Percentiles rank a stretch among this genome's conserved stretches.
phyloP scores from a whole-genome alignment of 2,329 filamentous ascomycete species.

The Podosphaera xanthii region DNA sequence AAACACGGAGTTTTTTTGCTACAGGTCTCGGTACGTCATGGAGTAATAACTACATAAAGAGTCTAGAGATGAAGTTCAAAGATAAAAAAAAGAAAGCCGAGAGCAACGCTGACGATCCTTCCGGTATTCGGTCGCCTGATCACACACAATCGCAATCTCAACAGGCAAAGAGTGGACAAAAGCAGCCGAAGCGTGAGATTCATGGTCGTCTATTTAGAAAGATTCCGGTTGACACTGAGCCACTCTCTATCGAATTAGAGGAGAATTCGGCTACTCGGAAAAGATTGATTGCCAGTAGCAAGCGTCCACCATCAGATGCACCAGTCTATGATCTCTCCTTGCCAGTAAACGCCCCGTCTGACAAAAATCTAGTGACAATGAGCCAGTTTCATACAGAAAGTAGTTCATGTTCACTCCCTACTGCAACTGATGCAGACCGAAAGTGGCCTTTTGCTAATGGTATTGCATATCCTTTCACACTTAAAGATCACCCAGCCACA shows the following conservation, averaged over 20 bases:
- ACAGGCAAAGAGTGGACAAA: constrained; percentile 21
- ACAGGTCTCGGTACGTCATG: constrained; percentile 68
- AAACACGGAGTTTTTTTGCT: constrained; percentile 27
- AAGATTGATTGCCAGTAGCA: background rate
- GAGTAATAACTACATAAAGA: constrained; percentile 49
- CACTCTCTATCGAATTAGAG: constrained; percentile 19
- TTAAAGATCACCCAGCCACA: constrained; percentile 33
- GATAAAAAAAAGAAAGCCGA: constrained; percentile 35
- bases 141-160: constrained; percentile 16
- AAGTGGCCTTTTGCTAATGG: constrained; percentile 45
- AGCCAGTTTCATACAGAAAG: constrained; percentile 7
- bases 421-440: constrained; percentile 23
- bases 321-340: constrained; percentile 5
- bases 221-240: constrained; percentile 3
- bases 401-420: background rate
- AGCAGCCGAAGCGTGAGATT: constrained; percentile 13
- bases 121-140: constrained; percentile 13
- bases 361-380: constrained; percentile 1
- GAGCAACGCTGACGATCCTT: constrained; percentile 21
- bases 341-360: constrained; percentile 7
- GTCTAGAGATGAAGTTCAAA: constrained; percentile 23
- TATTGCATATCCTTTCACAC: constrained; percentile 49
- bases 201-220: constrained; percentile 5
- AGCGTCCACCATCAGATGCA: constrained; percentile 18
- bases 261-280: constrained; percentile 19